Evolutionary conservation across 2,329 filamentous ascomycete genomes (phyloP).

Genomic region (Pseudogymnoascus pannorum): DNA sequence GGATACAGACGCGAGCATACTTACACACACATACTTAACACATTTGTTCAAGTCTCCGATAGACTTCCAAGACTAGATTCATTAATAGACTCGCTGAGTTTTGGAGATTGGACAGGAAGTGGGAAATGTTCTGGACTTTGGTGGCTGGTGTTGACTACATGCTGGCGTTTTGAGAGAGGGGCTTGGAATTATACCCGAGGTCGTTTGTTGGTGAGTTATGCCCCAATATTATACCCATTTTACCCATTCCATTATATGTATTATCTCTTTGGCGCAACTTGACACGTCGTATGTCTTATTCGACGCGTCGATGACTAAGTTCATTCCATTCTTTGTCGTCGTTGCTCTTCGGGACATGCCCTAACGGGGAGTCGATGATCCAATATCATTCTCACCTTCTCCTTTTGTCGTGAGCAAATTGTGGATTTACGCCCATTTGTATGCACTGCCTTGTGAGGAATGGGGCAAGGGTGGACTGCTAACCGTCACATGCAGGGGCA

Average conservation of each 20-base stretch:
- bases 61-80: not conserved
- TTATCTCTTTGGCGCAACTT: not conserved
- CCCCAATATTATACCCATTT: not conserved
- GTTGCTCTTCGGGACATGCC: not conserved
- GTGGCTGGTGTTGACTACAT: not conserved
- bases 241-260: not conserved
- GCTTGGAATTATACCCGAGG: not conserved
- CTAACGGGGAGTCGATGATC: not conserved
- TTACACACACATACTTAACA: not conserved
- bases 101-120: not conserved
- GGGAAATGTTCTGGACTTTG: not conserved
- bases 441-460: not conserved
- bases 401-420: not conserved
- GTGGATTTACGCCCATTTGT: not conserved
- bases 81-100: not conserved
- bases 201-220: not conserved
- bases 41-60: not conserved
- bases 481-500: not conserved
- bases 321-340: not conserved
- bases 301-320: not conserved
- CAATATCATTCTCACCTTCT: not conserved
- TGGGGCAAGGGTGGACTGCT: not conserved
- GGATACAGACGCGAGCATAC: not conserved
- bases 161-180: not conserved
- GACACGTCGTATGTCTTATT: not conserved